phyloP scores from a whole-genome alignment of 305 asterid genomes.

The Caryopteris hybrid region DNA sequence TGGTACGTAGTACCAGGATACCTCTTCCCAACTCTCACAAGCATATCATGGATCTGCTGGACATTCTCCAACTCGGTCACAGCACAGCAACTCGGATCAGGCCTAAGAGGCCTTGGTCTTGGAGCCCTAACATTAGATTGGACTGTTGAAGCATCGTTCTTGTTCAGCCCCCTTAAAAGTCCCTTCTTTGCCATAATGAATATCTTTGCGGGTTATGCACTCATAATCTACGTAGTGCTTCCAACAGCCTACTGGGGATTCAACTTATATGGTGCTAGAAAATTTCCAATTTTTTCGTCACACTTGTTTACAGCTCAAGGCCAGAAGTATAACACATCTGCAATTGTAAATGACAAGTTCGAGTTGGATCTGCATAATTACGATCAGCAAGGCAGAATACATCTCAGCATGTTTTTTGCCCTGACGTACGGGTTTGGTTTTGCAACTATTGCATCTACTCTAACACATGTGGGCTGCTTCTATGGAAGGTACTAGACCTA shows the following conservation, averaged over 20 bases:
- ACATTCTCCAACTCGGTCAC: conserved; percentile 71
- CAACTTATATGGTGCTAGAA: conserved; percentile 60
- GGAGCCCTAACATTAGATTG: conserved; percentile 86
- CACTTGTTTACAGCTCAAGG: conserved; percentile 85
- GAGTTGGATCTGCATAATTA: conserved; percentile 61
- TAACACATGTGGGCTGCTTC: conserved; percentile 75
- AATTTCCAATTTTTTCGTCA: conserved; percentile 79
- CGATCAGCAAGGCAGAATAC: conserved; percentile 62
- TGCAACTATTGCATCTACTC: conserved; percentile 88
- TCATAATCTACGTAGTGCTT: conserved; percentile 59
- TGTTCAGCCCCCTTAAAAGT: conserved; percentile 70
- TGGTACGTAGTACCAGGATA: conserved; percentile 87
- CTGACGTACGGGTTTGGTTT: conserved; percentile 86
- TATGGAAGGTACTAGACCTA: conserved; percentile 70
- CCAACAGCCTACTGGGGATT: conserved; percentile 80
- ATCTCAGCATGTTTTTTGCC: conserved; percentile 84
- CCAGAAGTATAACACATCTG: conserved; percentile 62
- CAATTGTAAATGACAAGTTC: conserved; percentile 73
- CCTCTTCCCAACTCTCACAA: conserved; percentile 72
- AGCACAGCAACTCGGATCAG: conserved; percentile 91
- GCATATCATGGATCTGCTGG: conserved; percentile 93
- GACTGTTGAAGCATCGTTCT: conserved; percentile 77
- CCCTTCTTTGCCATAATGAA: conserved; percentile 89
- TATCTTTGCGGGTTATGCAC: conserved; percentile 49
- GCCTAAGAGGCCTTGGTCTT: conserved; percentile 73